These are phyloP conservation scores for Sclerotinia glacialis DNA, from an alignment of 2,329 filamentous ascomycete genomes.

Conservation along the genomic window DNA sequence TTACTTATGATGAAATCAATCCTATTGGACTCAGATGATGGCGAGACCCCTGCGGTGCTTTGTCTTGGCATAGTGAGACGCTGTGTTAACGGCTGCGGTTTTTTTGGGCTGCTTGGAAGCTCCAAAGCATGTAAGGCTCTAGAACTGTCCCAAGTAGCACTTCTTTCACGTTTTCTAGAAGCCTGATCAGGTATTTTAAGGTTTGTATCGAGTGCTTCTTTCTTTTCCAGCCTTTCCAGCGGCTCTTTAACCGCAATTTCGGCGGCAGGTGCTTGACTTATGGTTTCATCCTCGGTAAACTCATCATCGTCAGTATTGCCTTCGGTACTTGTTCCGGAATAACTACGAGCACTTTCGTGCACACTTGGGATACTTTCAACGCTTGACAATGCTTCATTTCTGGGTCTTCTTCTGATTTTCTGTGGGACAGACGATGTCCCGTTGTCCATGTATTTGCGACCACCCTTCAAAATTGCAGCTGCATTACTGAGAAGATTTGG, in stretches of 20 bases:
- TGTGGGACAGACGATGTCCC: neutral
- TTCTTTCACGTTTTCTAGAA: conserved; percentile 23
- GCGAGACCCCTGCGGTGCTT: conserved; percentile 2
- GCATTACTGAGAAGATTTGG: conserved; percentile 31
- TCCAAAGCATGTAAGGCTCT: conserved; percentile 18
- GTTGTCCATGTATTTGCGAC: conserved; percentile 24
- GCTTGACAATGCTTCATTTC: conserved; percentile 23
- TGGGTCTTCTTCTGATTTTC: neutral
- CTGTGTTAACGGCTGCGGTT: neutral
- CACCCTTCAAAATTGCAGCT: conserved; percentile 30
- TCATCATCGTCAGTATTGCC: conserved; percentile 25
- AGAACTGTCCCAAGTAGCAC: conserved; percentile 19
- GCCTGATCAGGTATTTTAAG: neutral
- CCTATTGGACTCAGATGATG: conserved; percentile 3
- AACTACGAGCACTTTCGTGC: conserved; percentile 35
- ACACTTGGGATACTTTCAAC: conserved; percentile 28
- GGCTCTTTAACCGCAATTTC: neutral
- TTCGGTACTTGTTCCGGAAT: conserved; percentile 30
- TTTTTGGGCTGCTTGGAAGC: neutral
- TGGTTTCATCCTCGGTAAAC: conserved; percentile 5
- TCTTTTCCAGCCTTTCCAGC: neutral
- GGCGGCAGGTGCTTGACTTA: neutral
- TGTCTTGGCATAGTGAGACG: conserved; percentile 8
- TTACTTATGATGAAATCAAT: neutral
- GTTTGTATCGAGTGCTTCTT: neutral